Conservation (phyloP, 768 basidiomycete species). For the Collybiopsis luxurians region DNA sequence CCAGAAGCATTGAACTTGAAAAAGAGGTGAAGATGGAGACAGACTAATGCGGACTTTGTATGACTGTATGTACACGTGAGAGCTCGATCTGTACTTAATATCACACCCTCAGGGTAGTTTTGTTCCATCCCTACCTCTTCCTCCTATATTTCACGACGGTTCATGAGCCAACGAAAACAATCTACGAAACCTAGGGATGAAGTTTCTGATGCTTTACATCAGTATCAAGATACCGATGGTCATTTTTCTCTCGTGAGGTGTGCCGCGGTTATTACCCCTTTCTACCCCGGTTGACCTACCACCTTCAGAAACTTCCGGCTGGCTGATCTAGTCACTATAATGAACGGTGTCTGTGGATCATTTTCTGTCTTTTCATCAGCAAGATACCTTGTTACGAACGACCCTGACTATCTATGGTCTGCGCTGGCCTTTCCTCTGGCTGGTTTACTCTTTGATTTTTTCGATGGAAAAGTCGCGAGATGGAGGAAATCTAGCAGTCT, state of each 20-base stretch:
- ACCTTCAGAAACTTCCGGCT: conserved; percentile 89
- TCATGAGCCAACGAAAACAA: conserved; percentile 52
- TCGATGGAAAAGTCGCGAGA: conserved; percentile 96
- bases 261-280: conserved; percentile 14
- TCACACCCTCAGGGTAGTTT: background rate
- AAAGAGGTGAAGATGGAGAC: conserved; percentile 23
- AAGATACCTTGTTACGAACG: conserved; percentile 78
- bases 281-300: conserved; percentile 12
- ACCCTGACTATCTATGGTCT: conserved; percentile 77
- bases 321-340: conserved; percentile 96
- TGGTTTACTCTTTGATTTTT: conserved; percentile 95
- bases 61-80: background rate
- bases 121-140: conserved; percentile 9
- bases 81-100: background rate
- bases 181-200: conserved; percentile 25
- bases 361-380: conserved; percentile 94
- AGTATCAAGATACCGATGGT: conserved; percentile 86
- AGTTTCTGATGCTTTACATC: conserved; percentile 53
- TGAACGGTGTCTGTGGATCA: conserved; percentile 98
- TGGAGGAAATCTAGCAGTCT: conserved; percentile 96
- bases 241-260: conserved; percentile 98
- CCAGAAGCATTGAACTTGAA: conserved; percentile 68
- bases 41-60: background rate
- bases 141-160: background rate
- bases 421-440: conserved; percentile 89